Base-by-base conservation (phyloP, 192 early-diverging fungal genomes). In the Glomus cerebriforme region DNA sequence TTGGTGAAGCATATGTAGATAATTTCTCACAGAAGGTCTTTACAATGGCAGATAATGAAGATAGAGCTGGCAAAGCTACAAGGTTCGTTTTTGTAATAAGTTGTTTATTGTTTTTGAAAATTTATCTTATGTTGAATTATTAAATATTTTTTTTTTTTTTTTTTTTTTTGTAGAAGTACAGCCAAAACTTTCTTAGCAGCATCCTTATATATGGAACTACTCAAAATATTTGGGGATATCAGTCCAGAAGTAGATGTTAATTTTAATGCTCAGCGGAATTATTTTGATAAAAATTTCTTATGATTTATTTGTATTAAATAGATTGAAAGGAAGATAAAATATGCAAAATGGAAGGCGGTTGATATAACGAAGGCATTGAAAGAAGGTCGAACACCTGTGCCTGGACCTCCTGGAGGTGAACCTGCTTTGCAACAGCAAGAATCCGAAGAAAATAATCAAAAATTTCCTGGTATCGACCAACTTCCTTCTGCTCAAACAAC, bases 281-380 rank as follows among this genome's bases (percentile, higher is more conserved):
- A 29, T 72, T 31, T 49, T 32, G 37, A 31, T 34, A n/a, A 12
- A 31, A 27, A 27, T 26, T 6, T 22, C 31, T n/a, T 60, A 7
- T 24, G 39, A 29, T 17, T 39, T 27, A 58, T 39, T 29, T 37
- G 26, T 59, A 17, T 47, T 62, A 64, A 34, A 66, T 60, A 93
- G 91, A 78, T 92, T 37, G 82, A 91, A 71, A 92, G 95, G 77
- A 99, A 97, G 84, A 93, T 98, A 73, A 95, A 92, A 78, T 99
- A 99, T 81, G 91, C 97, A 1, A 97, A 97, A 80, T 99, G 94
- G 92, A 94, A 98, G 68, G 97, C 97, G 3, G 90, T 93, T 0
- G 95, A 98, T 80, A 99, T 99, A 35, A 85, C 96, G 35, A 97
- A 95, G 81, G 95, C 96, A 1, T 80, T 97, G 24, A 86, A 92